These are phyloP conservation scores for Pleurotus ostreatus DNA, from an alignment of 768 basidiomycete genomes.

Conservation along the genomic window DNA sequence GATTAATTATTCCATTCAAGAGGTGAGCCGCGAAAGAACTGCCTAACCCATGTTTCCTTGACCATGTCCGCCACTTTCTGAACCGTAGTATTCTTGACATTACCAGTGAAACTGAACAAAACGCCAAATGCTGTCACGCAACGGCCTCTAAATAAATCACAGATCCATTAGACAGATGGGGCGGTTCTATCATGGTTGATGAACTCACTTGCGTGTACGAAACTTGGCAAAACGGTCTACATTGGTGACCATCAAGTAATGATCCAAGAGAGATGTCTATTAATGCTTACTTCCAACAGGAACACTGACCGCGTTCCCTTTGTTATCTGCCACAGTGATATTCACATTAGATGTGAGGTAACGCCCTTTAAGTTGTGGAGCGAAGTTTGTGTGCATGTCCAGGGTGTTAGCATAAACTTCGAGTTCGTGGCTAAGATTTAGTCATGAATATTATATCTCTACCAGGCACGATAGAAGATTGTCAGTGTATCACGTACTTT, in stretches of 20 bases:
- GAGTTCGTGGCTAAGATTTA: constrained; percentile 64
- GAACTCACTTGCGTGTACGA: constrained; percentile 57
- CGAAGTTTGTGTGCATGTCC: constrained; percentile 73
- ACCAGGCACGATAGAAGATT: background rate
- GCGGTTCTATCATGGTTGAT: background rate
- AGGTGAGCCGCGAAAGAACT: background rate
- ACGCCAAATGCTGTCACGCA: constrained; percentile 79
- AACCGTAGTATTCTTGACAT: constrained; percentile 70
- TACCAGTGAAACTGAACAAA: constrained; percentile 71
- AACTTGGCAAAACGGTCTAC: constrained; percentile 66
- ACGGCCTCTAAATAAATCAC: constrained; percentile 42
- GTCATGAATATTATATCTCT: background rate
- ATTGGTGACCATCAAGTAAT: background rate
- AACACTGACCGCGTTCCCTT: constrained; percentile 29
- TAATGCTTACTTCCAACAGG: constrained; percentile 32
- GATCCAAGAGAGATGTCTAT: no score
- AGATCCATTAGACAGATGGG: background rate
- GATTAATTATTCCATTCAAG: background rate
- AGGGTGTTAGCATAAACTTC: constrained; percentile 64
- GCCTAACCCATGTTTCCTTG: constrained; percentile 67
- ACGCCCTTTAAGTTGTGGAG: constrained; percentile 58
- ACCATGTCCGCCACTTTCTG: constrained; percentile 73
- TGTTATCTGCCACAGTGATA: constrained; percentile 58
- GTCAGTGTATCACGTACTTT: constrained; percentile 67
- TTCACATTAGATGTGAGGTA: constrained; percentile 86